Percentiles rank a stretch among this genome's conserved stretches.
Evolutionary conservation across 805 yeast species (phyloP).

Genomic region (Yarrowia osloensis): DNA sequence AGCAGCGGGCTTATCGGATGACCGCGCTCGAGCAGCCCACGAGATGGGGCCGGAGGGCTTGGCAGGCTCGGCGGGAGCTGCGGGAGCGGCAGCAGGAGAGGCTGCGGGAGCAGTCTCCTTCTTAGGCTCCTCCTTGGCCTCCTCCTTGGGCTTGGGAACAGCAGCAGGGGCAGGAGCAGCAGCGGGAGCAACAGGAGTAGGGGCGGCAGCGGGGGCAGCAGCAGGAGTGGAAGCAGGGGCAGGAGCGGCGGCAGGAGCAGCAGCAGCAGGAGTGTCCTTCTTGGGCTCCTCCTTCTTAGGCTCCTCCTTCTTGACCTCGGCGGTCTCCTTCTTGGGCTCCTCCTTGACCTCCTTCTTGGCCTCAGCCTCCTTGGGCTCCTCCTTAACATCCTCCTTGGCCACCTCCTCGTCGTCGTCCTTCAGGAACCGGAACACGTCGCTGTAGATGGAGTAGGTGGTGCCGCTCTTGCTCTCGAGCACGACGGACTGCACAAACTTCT

Average conservation of each 20-base stretch:
- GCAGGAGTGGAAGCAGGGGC: too few species aligned
- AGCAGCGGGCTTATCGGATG: slow-evolving; percentile 25
- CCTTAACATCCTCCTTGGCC: slow-evolving; percentile 31
- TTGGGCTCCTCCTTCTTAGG: too few species aligned
- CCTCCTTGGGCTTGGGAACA: too few species aligned
- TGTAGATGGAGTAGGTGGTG: slow-evolving; percentile 43
- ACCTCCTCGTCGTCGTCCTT: slow-evolving; percentile 41
- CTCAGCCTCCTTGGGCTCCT: neutral
- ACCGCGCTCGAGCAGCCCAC: slow-evolving; percentile 40
- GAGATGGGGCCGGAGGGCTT: slow-evolving; percentile 37
- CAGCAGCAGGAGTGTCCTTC: too few species aligned
- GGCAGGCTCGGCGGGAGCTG: slow-evolving; percentile 10
- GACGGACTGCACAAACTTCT: slow-evolving; percentile 47
- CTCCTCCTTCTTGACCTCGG: too few species aligned
- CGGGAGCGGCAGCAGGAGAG: neutral
- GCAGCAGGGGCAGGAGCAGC: too few species aligned
- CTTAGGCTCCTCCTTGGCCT: slow-evolving; percentile 16
- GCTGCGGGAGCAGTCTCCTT: neutral
- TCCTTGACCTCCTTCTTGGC: neutral
- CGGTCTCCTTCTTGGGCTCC: neutral
- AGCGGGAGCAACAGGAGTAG: too few species aligned
- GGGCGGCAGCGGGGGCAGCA: too few species aligned
- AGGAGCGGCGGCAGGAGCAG: too few species aligned
- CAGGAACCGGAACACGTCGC: slow-evolving; percentile 45
- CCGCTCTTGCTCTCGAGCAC: slow-evolving; percentile 37